Evolutionary conservation across 345 rosid species (phyloP).

Genomic region (Populus simonii): DNA sequence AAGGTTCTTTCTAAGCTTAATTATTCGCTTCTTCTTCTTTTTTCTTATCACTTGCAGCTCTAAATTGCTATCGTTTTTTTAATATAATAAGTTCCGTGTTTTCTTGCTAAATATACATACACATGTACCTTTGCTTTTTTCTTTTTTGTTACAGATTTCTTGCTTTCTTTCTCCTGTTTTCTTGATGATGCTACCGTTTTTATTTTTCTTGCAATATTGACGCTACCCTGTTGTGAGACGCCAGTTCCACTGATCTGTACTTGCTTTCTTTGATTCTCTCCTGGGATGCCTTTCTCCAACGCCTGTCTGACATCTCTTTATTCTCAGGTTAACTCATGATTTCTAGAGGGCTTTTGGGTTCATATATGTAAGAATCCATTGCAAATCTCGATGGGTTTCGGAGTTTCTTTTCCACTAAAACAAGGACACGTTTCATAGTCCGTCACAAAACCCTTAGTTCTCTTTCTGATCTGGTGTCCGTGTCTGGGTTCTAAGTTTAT

Average conservation of each 20-base stretch:
- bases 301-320: constrained; percentile 3
- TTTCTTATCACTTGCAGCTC: neutral
- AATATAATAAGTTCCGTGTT: neutral
- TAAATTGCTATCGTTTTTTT: too few species aligned
- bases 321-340: constrained; percentile 1
- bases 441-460: neutral
- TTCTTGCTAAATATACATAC: neutral
- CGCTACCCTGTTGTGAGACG: neutral
- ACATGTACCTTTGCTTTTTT: neutral
- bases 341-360: constrained; percentile 12
- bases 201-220: neutral
- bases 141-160: neutral
- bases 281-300: neutral
- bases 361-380: neutral
- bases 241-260: neutral
- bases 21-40: neutral
- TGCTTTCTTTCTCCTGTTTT: neutral
- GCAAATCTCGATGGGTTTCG: neutral
- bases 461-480: neutral
- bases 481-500: neutral
- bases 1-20: neutral
- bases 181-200: neutral
- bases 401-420: constrained; percentile 4
- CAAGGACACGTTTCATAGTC: constrained; percentile 33
- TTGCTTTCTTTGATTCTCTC: neutral